A percentile compares a stretch with the other conserved stretches of the same genome.
These are phyloP conservation scores for Asclepias syriaca DNA, from an alignment of 257 asterid genomes.

Conservation along the genomic window DNA sequence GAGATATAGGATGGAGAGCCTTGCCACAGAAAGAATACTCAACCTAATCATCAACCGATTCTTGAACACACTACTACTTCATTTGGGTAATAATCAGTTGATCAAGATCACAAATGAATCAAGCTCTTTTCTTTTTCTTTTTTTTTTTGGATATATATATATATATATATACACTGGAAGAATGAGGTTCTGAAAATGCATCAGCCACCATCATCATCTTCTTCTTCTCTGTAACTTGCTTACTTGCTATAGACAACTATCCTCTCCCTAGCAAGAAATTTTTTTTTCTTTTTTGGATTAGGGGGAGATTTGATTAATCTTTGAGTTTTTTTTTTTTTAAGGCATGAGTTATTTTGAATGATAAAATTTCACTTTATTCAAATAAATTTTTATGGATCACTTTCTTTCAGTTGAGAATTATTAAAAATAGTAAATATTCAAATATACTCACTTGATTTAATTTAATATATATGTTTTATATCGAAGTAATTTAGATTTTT, in stretches of 20 bases:
- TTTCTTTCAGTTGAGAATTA: no score
- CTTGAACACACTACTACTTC: neutral
- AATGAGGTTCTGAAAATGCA: neutral
- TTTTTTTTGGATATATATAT: no score
- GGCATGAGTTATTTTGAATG: no score
- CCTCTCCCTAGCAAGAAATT: neutral
- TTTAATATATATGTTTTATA: no score
- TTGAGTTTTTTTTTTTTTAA: no score
- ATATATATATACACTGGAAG: neutral
- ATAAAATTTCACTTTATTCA: no score
- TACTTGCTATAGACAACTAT: neutral
- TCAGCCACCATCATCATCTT: neutral
- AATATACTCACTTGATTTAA: no score
- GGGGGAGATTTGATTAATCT: no score
- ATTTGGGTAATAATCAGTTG: neutral
- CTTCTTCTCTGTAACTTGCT: neutral
- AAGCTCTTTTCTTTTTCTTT: neutral
- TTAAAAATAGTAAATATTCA: no score
- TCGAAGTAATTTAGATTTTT: no score
- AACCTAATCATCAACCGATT: slow-evolving; percentile 4
- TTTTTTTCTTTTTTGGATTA: neutral
- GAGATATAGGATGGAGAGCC: slow-evolving; percentile 93
- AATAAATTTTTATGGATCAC: no score
- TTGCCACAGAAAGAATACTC: slow-evolving; percentile 35
- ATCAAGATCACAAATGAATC: neutral